Base-by-base conservation (phyloP, 2,329 filamentous ascomycete genomes). In the Penicillium sp. region DNA sequence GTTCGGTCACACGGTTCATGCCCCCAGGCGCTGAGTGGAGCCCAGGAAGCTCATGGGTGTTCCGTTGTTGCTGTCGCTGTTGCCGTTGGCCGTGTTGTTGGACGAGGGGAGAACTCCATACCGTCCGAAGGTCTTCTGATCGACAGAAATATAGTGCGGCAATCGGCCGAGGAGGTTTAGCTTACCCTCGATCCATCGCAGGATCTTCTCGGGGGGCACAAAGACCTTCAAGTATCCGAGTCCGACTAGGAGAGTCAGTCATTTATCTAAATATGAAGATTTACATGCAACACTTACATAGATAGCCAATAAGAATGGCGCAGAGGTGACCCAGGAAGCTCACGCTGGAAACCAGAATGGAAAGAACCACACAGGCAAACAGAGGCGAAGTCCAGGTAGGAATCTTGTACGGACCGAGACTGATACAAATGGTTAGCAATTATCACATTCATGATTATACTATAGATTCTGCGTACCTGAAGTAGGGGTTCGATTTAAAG, bases 41-140 rank as follows among this genome's bases (percentile, higher is more conserved):
- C 82, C 84, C 37, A 89, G 77, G 52, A 89, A 82, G 48, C 84
- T 85, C 61, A 88, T 77, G 12, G 75, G 73, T 29, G 76, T 71
- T 24, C 68, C 66, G 36, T 46, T 60, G 20, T 51, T 75, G 58
- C 45, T 71, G 63, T 39, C 66, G 36, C 44, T 60, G 20, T 51
- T 75, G 58, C 45, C 71, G 63, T 39, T 52, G 62, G 23, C 67
- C n/a, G 60, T 55, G 15, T 65, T 45, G 32, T 58, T 68, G 17
- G 71, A 78, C 1, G 84, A 81, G 2, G 92, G 93, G 50, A 97
- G 77, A 12, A 97, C 89, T 2, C 93, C 93, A 64, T 96, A 97
- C 46, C 93, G 83, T 7, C 93, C 93, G 66, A 93, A 96, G 5
- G 90, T 96, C 80, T 96, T 97, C 73, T 96, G 92, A 67, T 97